These are phyloP conservation scores for Ophiorrhiza pumila DNA, from an alignment of 257 asterid species.

Conservation along the genomic window DNA sequence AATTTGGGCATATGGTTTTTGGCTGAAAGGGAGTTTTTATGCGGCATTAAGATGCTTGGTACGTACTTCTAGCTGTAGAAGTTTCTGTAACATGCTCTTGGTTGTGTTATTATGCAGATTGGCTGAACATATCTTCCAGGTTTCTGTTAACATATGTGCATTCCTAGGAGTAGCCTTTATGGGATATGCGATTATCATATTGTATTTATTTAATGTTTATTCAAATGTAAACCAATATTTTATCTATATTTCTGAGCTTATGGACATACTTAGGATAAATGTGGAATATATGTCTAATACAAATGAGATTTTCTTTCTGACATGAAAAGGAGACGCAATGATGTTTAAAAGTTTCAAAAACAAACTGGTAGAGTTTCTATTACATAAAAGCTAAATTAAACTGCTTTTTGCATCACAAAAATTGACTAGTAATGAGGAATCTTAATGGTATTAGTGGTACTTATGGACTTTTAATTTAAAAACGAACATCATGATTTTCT, in stretches of 20 bases:
- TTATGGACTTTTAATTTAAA: not conserved
- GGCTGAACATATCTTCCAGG: not conserved
- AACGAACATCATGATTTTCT: not conserved
- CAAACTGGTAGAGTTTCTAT: not conserved
- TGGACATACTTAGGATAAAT: not conserved
- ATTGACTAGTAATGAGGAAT: not conserved
- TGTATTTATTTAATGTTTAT: not conserved
- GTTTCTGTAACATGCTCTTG: not conserved
- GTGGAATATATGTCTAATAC: not conserved
- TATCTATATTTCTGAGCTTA: not conserved
- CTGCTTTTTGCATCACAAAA: not conserved
- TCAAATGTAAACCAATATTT: too few relatives aligned
- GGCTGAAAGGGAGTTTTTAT: constrained; percentile 67
- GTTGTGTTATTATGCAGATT: constrained; percentile 9
- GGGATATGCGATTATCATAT: not conserved
- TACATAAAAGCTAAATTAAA: not conserved
- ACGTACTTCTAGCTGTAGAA: constrained; percentile 28
- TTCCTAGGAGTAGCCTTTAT: not conserved
- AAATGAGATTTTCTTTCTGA: not conserved
- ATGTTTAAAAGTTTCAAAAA: not conserved
- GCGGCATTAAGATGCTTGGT: constrained; percentile 86
- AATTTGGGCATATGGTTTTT: constrained; percentile 94
- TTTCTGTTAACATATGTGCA: not conserved
- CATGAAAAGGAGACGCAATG: not conserved
- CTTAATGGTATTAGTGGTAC: not conserved